Evolutionary conservation across 1,284 basidiomycete genomes (phyloP), one percentile per base, ranked within the genome.

Genomic region (Vanrija sp.): DNA sequence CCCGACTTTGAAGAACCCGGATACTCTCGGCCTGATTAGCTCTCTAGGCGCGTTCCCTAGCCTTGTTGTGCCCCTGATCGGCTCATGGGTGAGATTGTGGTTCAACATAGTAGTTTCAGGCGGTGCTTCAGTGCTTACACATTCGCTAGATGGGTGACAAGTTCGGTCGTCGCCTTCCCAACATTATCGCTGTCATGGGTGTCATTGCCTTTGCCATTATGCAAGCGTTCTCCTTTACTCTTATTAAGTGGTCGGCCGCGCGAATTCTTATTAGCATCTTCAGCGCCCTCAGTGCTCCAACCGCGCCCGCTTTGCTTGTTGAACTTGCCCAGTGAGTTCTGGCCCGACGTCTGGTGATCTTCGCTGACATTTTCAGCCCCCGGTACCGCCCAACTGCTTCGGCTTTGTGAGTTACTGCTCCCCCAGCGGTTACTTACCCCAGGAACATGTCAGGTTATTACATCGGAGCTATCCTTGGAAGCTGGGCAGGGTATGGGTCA

Each of bases 341-440:
- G 82, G 86, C 40, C 85, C 86, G 6, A 3, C 86, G 86, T 10
- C 81, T 88, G 79, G 75, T 89, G 74, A 84, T 89, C 54, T 85
- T 86, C 40, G 89, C 34, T 34, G 4, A 34, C 34, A 34, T 4
- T 1, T 4, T 1, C 14, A 91, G 70, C 77, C 90, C 23, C 80
- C 88, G 0, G 89, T 89, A 72, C 89, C 88, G 5, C 78, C 81
- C 0, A 85, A 91, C 72, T 86, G 89, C 58, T 5, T 34, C 34
- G 29, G 29, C 29, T 12, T 12, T 34, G 29, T 34, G 10, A 7
- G 29, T 34, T 10, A 34, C 29, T 34, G 29, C 6, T 34, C 29
- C 29, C 26, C 26, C 8, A 8, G 82, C 82, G 6, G 50, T 63
- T 21, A 63, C 64, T 61, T 25, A 63, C 64, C 43, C 52, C 38